These are phyloP conservation scores for Hortaea sp. DNA, from an alignment of 2,329 filamentous ascomycete genomes.

Conservation along the genomic window DNA sequence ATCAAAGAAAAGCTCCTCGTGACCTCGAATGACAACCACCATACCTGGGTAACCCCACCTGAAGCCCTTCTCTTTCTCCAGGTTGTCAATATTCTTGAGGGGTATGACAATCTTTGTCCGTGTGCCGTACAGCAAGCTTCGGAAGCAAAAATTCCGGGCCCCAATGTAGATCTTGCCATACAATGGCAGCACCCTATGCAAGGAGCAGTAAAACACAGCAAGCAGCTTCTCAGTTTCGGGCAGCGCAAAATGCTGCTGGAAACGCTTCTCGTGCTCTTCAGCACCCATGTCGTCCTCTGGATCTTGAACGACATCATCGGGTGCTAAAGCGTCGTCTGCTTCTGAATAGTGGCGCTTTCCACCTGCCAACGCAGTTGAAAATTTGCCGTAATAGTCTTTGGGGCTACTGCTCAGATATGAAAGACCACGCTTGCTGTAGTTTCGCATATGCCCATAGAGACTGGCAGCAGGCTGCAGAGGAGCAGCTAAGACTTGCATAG, in stretches of 20 bases:
- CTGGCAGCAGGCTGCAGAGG: conserved; percentile 67
- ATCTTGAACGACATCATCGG: conserved; percentile 53
- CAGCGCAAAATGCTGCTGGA: conserved; percentile 84
- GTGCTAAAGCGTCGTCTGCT: conserved; percentile 46
- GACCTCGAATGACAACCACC: conserved; percentile 83
- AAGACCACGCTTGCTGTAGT: conserved; percentile 63
- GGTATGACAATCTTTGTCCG: conserved; percentile 87
- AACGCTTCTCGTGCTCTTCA: conserved; percentile 53
- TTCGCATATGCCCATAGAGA: conserved; percentile 73
- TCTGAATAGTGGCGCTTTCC: conserved; percentile 82
- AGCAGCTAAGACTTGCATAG: conserved; percentile 6
- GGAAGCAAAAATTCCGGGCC: conserved; percentile 79
- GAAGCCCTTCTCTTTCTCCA: conserved; percentile 91
- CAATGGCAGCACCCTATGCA: conserved; percentile 80
- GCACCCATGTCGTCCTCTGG: conserved; percentile 47
- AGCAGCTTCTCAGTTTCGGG: conserved; percentile 71
- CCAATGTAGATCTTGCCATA: conserved; percentile 97
- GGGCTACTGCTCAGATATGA: conserved; percentile 67
- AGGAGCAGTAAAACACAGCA: conserved; percentile 83
- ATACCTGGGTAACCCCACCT: conserved; percentile 83
- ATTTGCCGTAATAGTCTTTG: conserved; percentile 93
- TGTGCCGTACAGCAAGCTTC: conserved; percentile 78
- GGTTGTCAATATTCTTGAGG: conserved; percentile 82
- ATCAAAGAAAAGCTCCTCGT: conserved; percentile 95
- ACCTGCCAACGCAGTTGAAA: conserved; percentile 94